Base-by-base conservation (phyloP, 1,284 basidiomycete genomes). In the Heterobasidion occidentale region DNA sequence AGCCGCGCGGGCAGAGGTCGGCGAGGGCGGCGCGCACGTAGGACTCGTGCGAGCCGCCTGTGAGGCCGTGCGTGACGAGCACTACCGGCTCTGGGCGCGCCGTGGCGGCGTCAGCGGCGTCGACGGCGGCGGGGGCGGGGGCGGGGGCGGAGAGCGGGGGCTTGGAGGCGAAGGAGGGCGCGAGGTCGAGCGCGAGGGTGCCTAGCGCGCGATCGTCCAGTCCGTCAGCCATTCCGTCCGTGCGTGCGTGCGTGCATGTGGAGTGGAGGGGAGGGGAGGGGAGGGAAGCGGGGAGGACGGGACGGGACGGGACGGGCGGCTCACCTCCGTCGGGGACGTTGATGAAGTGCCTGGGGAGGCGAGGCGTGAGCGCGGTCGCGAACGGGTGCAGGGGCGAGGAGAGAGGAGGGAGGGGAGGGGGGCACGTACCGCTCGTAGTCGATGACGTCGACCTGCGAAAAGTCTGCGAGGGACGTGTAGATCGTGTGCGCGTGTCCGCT, bases 31-130 rank as follows among this genome's bases (percentile, higher is more conserved):
- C 64, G 9, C 67, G 64, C 38, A 68, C 61, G 54, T 68, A 69
- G 33, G 63, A 53, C 52, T 69, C 67, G 54, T 69, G 64, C 17
- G 67, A 69, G 36, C 65, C 67, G 7, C 67, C 67, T 2, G 67
- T 68, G 36, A 69, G 62, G 3, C 67, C 67, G 59, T 68, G 67
- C 9, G 63, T 58, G 12, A 69, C 63, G 27, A 67, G 51, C 9
- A 68, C 50, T 1, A 69, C 58, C 20, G 60, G 59, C 47, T 67
- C 65, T 36, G 56, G 8, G 19, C 20, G n/a, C 56, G 17, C 15
- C n/a, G n/a, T n/a, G n/a, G n/a, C n/a, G n/a, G 27, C 27, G 27
- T 27, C 27, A 3, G 27, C 5, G 3, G 27, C 5, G 27, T 27
- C 5, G 5, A 3, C 27, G 5, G 27, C 0, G 27, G 3, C 27